These are phyloP conservation scores for Tricholoma flavovirens DNA, from an alignment of 768 basidiomycete species.

Conservation along the genomic window DNA sequence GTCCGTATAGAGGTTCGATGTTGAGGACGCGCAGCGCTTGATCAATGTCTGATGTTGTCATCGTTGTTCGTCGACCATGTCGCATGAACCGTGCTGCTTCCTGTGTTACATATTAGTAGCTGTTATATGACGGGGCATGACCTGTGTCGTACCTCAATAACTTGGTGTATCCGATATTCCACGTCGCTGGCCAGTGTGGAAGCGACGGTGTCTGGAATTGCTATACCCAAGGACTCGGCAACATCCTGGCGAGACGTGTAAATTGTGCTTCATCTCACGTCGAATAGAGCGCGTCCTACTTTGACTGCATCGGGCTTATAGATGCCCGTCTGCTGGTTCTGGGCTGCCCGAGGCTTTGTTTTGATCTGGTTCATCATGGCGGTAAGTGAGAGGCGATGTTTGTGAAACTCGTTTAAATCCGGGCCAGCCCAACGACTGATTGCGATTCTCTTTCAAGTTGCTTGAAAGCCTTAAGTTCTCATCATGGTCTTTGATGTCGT, in stretches of 20 bases:
- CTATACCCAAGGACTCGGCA: constrained; percentile 80
- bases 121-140: neutral
- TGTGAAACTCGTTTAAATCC: neutral
- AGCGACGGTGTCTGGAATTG: constrained; percentile 65
- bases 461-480: too few species aligned
- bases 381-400: neutral
- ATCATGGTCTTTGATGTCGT: too few species aligned
- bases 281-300: constrained; percentile 27
- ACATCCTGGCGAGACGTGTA: constrained; percentile 57
- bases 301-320: constrained; percentile 62
- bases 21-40: constrained; percentile 91
- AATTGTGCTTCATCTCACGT: neutral
- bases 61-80: constrained; percentile 89
- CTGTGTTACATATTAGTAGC: constrained; percentile 29
- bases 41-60: constrained; percentile 89
- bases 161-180: constrained; percentile 93
- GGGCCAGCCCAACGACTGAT: neutral
- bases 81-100: constrained; percentile 98
- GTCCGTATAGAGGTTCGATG: constrained; percentile 93
- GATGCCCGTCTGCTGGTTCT: constrained; percentile 50
- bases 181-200: constrained; percentile 90
- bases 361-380: constrained; percentile 26
- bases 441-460: too few species aligned
- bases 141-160: constrained; percentile 62
- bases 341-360: constrained; percentile 41